Percentiles rank a stretch among this genome's conserved stretches.
These are phyloP conservation scores for Thalassiosira mediterranea DNA, from an alignment of 352 stramenopile genomes.

Conservation along the genomic window DNA sequence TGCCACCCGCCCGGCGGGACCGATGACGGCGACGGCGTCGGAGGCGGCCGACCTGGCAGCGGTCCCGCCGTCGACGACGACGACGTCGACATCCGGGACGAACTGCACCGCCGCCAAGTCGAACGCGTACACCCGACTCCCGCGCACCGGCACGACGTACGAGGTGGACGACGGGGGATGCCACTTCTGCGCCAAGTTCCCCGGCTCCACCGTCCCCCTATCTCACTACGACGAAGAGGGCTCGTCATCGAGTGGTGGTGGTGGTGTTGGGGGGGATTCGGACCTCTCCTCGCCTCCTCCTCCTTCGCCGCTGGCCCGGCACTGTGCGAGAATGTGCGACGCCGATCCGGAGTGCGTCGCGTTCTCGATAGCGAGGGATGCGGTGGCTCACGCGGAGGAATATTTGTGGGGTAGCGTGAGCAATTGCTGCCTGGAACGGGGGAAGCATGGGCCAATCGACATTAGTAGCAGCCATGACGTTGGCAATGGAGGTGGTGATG, in stretches of 20 bases:
- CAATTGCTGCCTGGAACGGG: conserved; percentile 7
- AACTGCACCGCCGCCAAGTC: too few species aligned
- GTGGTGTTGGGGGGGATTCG: too few species aligned
- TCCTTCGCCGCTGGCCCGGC: neutral
- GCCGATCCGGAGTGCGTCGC: neutral
- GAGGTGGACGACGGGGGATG: neutral
- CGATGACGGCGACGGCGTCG: too few species aligned
- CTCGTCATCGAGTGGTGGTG: too few species aligned
- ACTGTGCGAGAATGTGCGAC: conserved; percentile 2
- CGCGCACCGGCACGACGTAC: neutral
- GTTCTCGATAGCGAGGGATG: neutral
- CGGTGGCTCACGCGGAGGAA: conserved; percentile 1
- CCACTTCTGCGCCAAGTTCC: conserved; percentile 6
- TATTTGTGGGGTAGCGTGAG: conserved; percentile 3
- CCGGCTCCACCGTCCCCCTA: neutral
- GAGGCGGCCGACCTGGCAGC: too few species aligned
- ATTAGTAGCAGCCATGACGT: neutral
- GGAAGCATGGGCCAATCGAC: neutral
- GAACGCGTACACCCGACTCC: conserved; percentile 1
- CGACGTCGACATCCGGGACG: too few species aligned
- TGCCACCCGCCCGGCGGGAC: too few species aligned
- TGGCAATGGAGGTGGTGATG: neutral
- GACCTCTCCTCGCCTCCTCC: neutral
- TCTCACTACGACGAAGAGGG: too few species aligned
- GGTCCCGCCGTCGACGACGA: too few species aligned